Evolutionary conservation across 768 basidiomycete genomes (phyloP).

Genomic region (Dictyophora rubrovolvata): DNA sequence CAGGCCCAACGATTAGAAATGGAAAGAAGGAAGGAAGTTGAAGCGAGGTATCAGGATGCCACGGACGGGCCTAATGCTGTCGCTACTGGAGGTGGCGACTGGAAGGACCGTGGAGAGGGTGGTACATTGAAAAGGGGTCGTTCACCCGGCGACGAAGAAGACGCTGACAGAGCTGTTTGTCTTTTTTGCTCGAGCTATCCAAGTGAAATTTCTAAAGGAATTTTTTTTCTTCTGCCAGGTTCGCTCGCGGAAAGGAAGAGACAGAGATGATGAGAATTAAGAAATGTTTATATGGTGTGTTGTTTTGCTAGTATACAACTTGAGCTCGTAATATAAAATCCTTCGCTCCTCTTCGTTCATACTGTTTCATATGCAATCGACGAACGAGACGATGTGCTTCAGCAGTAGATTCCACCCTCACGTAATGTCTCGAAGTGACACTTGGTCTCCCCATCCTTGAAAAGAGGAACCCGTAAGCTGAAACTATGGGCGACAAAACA

Average conservation of each 20-base stretch:
- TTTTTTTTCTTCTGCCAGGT: not conserved
- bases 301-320: constrained; percentile 35
- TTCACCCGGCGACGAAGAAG: constrained; percentile 72
- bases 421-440: constrained; percentile 20
- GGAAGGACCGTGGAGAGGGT: constrained; percentile 49
- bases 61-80: constrained; percentile 73
- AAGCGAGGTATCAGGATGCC: constrained; percentile 77
- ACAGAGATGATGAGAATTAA: constrained; percentile 11
- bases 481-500: not conserved
- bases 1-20: constrained; percentile 66
- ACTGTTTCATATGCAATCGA: constrained; percentile 47
- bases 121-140: constrained; percentile 55
- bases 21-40: constrained; percentile 70
- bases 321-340: constrained; percentile 36
- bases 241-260: constrained; percentile 7
- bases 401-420: constrained; percentile 44
- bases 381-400: constrained; percentile 66
- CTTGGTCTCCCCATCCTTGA: not conserved
- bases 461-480: not conserved
- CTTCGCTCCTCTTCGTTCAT: constrained; percentile 26
- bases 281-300: constrained; percentile 3
- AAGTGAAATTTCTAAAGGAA: not conserved
- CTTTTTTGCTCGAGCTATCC: not conserved
- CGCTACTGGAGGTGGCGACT: constrained; percentile 77
- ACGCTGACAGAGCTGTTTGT: constrained; percentile 45